Conservation (phyloP, 768 basidiomycete species). For the Serendipita sp. region DNA sequence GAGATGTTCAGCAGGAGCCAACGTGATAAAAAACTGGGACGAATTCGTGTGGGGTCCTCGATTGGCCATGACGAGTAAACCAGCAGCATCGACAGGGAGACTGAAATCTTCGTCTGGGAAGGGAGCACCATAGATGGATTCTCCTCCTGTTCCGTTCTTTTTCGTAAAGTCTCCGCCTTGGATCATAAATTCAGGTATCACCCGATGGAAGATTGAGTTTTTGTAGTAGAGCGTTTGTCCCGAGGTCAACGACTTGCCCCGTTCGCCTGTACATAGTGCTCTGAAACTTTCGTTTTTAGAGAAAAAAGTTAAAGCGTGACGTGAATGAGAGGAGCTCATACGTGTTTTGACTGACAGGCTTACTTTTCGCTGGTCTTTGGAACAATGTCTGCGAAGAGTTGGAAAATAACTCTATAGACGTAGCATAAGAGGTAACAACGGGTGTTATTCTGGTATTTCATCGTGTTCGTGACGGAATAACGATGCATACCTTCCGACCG, state of each 20-base stretch:
- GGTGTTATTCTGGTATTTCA: not conserved
- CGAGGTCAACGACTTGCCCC: conserved; percentile 46
- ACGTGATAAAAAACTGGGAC: conserved; percentile 76
- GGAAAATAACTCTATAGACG: conserved; percentile 44
- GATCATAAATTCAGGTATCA: conserved; percentile 66
- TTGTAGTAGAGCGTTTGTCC: conserved; percentile 73
- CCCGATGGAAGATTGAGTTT: conserved; percentile 58
- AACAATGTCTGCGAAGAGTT: conserved; percentile 54
- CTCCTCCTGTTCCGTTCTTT: conserved; percentile 64
- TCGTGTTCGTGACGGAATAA: not conserved
- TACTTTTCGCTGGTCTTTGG: conserved; percentile 77
- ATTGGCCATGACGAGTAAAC: conserved; percentile 86
- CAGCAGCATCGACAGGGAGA: conserved; percentile 46
- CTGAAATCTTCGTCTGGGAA: conserved; percentile 68
- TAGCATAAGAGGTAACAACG: not conserved
- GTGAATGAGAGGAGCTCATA: not conserved
- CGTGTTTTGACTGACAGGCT: conserved; percentile 11
- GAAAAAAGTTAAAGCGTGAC: not conserved
- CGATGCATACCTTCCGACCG: conserved; percentile 36
- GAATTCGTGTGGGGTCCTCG: conserved; percentile 70
- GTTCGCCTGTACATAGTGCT: conserved; percentile 73
- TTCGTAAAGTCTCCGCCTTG: conserved; percentile 75
- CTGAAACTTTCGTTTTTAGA: conserved; percentile 46
- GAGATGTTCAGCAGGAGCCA: conserved; percentile 57
- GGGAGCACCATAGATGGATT: conserved; percentile 60